phyloP scores from a whole-genome alignment of 164 flowering plant genomes.

The Vitis rupestris region DNA sequence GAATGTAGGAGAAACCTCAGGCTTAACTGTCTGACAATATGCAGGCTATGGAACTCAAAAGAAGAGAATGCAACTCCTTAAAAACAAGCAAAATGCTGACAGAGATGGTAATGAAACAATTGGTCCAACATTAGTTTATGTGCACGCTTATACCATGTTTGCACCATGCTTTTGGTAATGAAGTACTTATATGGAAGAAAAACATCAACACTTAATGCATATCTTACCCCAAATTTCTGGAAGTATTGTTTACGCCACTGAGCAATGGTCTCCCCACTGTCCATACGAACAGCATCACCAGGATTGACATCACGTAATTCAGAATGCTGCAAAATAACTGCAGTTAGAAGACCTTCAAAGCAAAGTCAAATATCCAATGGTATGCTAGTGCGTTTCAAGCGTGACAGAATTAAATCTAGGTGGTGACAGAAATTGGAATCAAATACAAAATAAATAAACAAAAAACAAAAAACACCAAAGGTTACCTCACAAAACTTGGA shows the following conservation, averaged over 20 bases:
- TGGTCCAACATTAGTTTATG: too few species aligned
- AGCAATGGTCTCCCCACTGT: slow-evolving; percentile 61
- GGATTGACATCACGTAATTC: slow-evolving; percentile 52
- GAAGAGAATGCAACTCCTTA: too few species aligned
- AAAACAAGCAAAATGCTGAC: too few species aligned
- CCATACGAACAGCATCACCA: slow-evolving; percentile 60
- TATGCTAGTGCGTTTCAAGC: not conserved
- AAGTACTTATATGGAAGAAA: too few species aligned
- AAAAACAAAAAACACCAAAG: not conserved
- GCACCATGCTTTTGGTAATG: too few species aligned
- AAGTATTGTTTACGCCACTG: slow-evolving; percentile 61
- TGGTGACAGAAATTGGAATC: not conserved
- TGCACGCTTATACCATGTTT: too few species aligned
- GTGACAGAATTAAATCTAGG: not conserved
- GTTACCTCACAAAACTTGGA: slow-evolving; percentile 64
- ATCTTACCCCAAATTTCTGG: slow-evolving; percentile 35
- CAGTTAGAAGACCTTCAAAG: not conserved
- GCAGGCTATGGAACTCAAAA: too few species aligned
- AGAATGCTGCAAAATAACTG: slow-evolving; percentile 50
- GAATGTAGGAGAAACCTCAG: too few species aligned
- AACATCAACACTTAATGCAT: not conserved
- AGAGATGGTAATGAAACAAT: too few species aligned
- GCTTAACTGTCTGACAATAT: too few species aligned
- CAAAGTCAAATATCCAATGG: not conserved
- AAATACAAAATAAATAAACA: not conserved